A percentile compares a stretch with the other conserved stretches of the same genome.
These are phyloP conservation scores for Apiospora koreana DNA, from an alignment of 2,329 filamentous ascomycete genomes.

Conservation along the genomic window DNA sequence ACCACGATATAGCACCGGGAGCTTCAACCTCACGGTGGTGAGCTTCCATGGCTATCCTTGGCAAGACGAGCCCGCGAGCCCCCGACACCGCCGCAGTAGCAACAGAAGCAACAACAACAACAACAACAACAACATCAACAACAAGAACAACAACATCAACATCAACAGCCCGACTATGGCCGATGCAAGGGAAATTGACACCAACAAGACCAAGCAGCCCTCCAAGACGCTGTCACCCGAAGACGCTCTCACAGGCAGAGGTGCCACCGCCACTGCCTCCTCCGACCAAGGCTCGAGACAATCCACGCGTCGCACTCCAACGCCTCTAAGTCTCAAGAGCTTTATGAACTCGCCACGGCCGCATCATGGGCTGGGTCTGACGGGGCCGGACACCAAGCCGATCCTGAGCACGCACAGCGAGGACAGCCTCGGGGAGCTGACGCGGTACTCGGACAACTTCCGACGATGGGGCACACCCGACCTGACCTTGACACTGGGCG, in stretches of 20 bases:
- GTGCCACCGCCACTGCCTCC: background rate
- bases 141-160: background rate
- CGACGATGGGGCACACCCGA: slow-evolving; percentile 8
- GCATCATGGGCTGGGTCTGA: background rate
- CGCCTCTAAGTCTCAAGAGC: slow-evolving; percentile 4
- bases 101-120: background rate
- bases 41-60: slow-evolving; percentile 10
- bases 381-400: background rate
- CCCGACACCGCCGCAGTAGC: background rate
- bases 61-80: slow-evolving; percentile 1
- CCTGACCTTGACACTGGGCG: background rate
- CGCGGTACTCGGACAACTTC: slow-evolving; percentile 7
- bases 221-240: background rate
- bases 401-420: background rate
- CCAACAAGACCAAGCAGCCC: background rate
- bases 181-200: background rate
- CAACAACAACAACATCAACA: background rate
- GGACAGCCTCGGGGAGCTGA: background rate
- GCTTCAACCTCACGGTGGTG: slow-evolving; percentile 11
- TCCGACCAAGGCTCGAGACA: background rate
- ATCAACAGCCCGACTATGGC: background rate
- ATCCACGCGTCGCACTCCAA: background rate
- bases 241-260: background rate
- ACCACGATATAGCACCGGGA: background rate
- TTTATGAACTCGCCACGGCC: background rate